Percentiles rank a stretch among this genome's conserved stretches.
These are phyloP conservation scores for Neonectria coccinea DNA, from an alignment of 2,329 filamentous ascomycete genomes.

Conservation along the genomic window DNA sequence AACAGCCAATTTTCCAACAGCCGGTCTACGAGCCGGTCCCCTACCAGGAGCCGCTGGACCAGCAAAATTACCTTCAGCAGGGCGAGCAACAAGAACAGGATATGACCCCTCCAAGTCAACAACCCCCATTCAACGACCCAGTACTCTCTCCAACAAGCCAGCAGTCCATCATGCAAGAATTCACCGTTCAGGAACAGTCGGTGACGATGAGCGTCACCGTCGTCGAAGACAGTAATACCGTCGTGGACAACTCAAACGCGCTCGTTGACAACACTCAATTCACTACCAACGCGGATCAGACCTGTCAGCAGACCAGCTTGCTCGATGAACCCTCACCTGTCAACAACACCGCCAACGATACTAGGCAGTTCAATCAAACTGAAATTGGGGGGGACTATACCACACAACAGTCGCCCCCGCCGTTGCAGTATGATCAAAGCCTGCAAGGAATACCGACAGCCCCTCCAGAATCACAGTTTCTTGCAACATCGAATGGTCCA, in stretches of 20 bases:
- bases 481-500: neutral
- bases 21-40: neutral
- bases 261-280: neutral
- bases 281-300: neutral
- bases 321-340: conserved; percentile 9
- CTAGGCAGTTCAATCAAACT: neutral
- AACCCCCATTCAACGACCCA: conserved; percentile 11
- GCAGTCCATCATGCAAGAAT: neutral
- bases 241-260: neutral
- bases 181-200: neutral
- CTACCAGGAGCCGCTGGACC: conserved; percentile 11
- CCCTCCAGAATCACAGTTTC: neutral
- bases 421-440: neutral
- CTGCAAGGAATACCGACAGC: neutral
- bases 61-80: conserved; percentile 7
- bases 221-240: conserved; percentile 24
- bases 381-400: conserved; percentile 11
- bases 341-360: neutral
- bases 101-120: neutral
- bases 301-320: conserved; percentile 12
- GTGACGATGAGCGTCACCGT: neutral
- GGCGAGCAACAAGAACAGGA: neutral
- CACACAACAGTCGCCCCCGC: conserved; percentile 1
- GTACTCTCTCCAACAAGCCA: conserved; percentile 6
- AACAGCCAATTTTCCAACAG: conserved; percentile 3